Percentiles rank a stretch among this genome's conserved stretches.
phyloP scores from a whole-genome alignment of 139 green algal species.

The Asterochloris sp. region DNA sequence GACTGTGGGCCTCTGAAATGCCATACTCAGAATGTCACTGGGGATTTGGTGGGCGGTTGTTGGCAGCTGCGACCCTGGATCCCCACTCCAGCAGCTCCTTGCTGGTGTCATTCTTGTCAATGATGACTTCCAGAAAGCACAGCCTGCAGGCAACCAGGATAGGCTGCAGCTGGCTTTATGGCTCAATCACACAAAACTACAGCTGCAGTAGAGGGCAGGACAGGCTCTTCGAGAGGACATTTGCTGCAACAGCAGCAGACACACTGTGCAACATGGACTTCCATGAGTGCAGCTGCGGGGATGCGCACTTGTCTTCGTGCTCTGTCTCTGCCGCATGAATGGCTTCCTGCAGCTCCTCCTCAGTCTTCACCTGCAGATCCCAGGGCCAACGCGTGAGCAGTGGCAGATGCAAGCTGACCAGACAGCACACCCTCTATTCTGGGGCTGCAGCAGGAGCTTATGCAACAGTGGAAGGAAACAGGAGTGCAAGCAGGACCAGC shows the following conservation, averaged over 20 bases:
- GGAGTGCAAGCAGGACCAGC: no score
- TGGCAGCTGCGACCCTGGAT: constrained; percentile 60
- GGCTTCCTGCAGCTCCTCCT: constrained; percentile 56
- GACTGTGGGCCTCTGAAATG: no score
- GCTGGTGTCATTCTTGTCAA: constrained; percentile 66
- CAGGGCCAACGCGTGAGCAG: no score
- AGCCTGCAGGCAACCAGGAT: constrained; percentile 28
- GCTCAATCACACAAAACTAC: no score
- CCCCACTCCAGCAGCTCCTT: constrained; percentile 84
- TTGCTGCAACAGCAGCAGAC: no score
- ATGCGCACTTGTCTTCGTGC: constrained; percentile 31
- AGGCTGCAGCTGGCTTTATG: no score
- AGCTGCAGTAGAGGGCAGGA: no score
- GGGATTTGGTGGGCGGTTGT: constrained; percentile 45
- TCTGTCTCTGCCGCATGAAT: constrained; percentile 32
- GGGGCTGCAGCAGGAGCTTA: no score
- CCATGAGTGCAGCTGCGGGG: not conserved
- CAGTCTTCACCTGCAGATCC: constrained; percentile 43
- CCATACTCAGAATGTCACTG: not conserved
- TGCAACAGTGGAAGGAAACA: no score
- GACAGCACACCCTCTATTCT: no score
- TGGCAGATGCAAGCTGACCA: not conserved
- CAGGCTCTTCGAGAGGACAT: no score
- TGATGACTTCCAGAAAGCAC: constrained; percentile 65
- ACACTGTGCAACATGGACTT: not conserved